Evolutionary conservation across 768 basidiomycete species (phyloP), one percentile per base, ranked within the genome.

Genomic region (Mycena galopus): DNA sequence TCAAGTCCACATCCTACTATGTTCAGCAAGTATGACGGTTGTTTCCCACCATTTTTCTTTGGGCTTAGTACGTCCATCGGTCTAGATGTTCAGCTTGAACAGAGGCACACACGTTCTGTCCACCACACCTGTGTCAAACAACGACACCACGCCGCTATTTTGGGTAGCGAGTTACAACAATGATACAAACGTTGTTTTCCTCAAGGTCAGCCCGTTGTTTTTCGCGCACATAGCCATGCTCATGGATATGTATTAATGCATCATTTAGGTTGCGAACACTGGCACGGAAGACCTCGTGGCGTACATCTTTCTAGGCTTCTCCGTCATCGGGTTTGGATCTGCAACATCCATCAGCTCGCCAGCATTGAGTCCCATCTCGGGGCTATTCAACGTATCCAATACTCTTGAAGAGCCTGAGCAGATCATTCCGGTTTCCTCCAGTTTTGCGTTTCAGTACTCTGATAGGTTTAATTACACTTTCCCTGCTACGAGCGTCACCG

Each of bases 1-100:
- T 84, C 58, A 81, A 78, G 62, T 82, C 80, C 0, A 83, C 81
- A 3, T 83, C 82, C 4, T 85, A 84, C 74, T 82, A 84, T 67
- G 80, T 81, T 21, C 84, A 85, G 73, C 77, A 83, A 79, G 82
- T 83, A 29, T 66, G 70, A 23, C 16, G 5, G 16, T 21, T n/a
- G 42, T 35, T 50, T 47, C 14, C 50, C 16, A 55, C 21, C 50
- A 27, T 14, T 14, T n/a, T n/a, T 47, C 57, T 63, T 65, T 61
- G 59, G n/a, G 56, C 47, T 35, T 72, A 29, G 42, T 51, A 27
- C 10, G 50, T 23, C 9, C 47, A 12, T 37, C 19, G 25, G 11
- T 51, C 27, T 58, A 83, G 82, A 81, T 83, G 80, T 84, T 83
- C 76, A 81, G 83, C 68, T 60, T 80, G 11, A 84, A 83, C 73